Conservation (phyloP, 345 rosid genomes). For the Stellera chamaejasme region DNA sequence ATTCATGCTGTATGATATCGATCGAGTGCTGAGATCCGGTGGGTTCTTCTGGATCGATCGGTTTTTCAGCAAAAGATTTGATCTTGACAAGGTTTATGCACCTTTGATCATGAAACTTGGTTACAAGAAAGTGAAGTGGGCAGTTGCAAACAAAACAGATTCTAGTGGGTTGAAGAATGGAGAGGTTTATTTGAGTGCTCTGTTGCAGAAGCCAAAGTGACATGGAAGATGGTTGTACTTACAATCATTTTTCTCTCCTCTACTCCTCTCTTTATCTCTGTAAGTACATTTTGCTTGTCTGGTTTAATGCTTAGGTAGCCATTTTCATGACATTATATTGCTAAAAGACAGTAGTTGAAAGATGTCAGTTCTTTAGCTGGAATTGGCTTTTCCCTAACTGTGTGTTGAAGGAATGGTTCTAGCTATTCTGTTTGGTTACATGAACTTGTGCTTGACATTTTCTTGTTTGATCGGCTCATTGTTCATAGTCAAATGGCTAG, state of each 20-base stretch:
- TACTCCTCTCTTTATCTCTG: no score
- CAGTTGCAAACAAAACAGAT: constrained; percentile 59
- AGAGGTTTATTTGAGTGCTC: constrained; percentile 88
- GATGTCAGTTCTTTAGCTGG: neutral
- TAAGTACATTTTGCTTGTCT: neutral
- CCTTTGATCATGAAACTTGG: constrained; percentile 84
- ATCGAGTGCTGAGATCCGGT: constrained; percentile 76
- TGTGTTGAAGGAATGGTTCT: no score
- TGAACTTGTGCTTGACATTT: no score
- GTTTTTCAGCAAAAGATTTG: constrained; percentile 61
- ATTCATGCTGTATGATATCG: constrained; percentile 76
- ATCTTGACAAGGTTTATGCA: constrained; percentile 61
- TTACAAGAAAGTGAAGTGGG: constrained; percentile 98
- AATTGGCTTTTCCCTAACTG: no score
- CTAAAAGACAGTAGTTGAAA: neutral
- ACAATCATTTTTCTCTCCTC: constrained; percentile 1
- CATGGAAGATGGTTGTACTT: constrained; percentile 24
- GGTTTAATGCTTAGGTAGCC: neutral
- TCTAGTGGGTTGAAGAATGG: constrained; percentile 56
- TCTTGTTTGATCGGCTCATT: no score
- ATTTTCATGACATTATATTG: neutral
- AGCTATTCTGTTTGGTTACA: no score
- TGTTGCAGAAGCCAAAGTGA: constrained; percentile 76
- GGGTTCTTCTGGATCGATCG: constrained; percentile 92
- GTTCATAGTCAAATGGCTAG: no score